Base-by-base conservation (phyloP, 2,329 filamentous ascomycete genomes). In the Botrytis deweyae region DNA sequence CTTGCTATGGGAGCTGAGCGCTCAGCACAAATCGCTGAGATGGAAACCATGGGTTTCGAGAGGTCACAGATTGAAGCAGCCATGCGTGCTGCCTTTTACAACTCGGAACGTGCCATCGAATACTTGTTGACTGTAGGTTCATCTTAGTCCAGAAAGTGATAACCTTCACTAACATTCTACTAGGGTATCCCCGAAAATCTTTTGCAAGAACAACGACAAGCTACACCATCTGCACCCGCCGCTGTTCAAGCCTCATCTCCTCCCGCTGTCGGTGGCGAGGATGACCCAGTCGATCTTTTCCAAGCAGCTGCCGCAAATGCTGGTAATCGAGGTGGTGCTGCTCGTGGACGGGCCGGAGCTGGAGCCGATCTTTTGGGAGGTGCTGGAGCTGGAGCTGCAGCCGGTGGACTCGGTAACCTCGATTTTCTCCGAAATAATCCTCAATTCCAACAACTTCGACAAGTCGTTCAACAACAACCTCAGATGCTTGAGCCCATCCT, bases 401-500 rank as follows among this genome's bases (percentile, higher is more conserved):
- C 83, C 64, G 84, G 84, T 74, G 88, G 88, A 59, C 85, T 93
- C 40, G 92, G 92, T 40, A 97, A 95, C 81, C 89, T 99, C 74
- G 95, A 98, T 77, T 98, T 97, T 83, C 87, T 99, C 73, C 92
- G 96, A 80, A 93, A 95, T 83, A 98, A 98, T 83, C 92, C 95
- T 38, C 95, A 98, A 83, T 99, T 99, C 85, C 96, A 98, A 85
- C 96, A 99, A 84, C 89, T 99, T 75, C 92, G 96, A 76, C 95
- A 98, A 84, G 92, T 99, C 36, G 95, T 99, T 63, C 96, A 99
- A 84, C 95, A 98, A 83, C 93, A 98, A 82, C 96, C 96, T 29
- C 93, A 96, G 82, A 99, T 99, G 96, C 91, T 99, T 36, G 96
- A 99, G 86, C 95, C 96, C 10, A 98, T 99, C 78, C 87, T 99